Percentiles rank a stretch among this genome's conserved stretches.
phyloP scores from a whole-genome alignment of 768 basidiomycete species.

The Astraeus odoratus region DNA sequence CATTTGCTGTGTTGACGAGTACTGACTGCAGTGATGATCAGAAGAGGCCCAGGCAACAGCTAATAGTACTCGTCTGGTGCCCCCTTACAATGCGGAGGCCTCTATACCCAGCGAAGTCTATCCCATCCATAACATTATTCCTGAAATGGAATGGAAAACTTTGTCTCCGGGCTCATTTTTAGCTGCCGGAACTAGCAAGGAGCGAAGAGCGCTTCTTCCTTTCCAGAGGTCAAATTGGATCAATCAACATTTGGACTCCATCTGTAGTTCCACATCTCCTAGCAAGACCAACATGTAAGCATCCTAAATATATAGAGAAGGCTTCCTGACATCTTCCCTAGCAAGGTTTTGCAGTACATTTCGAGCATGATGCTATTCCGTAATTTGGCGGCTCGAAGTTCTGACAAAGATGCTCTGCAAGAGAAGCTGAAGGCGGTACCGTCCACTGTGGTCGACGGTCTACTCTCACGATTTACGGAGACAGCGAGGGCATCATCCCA shows the following conservation, averaged over 20 bases:
- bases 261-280: conserved; percentile 35
- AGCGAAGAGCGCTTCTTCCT: conserved; percentile 53
- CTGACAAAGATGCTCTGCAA: conserved; percentile 44
- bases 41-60: conserved; percentile 62
- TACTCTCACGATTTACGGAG: conserved; percentile 80
- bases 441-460: conserved; percentile 58
- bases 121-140: conserved; percentile 66
- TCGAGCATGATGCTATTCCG: conserved; percentile 75
- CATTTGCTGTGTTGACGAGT: background rate
- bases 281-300: conserved; percentile 61
- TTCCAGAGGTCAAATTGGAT: conserved; percentile 64
- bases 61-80: conserved; percentile 67
- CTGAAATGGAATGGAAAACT: conserved; percentile 73
- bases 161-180: conserved; percentile 54
- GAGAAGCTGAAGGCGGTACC: conserved; percentile 57
- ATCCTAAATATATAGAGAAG: background rate
- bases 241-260: conserved; percentile 49
- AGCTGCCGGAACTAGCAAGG: conserved; percentile 38
- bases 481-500: conserved; percentile 54
- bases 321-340: conserved; percentile 23
- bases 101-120: conserved; percentile 68
- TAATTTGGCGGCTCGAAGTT: conserved; percentile 33
- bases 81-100: conserved; percentile 63
- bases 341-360: conserved; percentile 75
- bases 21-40: conserved; percentile 19